Conservation (phyloP, 176 grass and related monocot genomes). For the Secale cereale region DNA sequence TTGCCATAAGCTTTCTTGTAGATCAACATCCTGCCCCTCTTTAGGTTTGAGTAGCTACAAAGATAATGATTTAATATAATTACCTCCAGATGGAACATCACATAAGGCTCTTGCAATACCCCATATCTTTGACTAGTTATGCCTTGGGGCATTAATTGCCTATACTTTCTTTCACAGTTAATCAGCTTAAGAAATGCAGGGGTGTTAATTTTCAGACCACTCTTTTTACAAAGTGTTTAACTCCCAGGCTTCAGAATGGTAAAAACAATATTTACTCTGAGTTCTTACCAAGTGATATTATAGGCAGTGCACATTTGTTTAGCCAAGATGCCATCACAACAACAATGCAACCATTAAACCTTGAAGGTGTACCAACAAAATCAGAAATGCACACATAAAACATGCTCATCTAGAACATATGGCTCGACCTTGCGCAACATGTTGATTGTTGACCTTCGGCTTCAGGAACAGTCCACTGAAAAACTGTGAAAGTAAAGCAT, state of each 20-base stretch:
- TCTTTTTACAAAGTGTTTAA: neutral
- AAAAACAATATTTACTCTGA: neutral
- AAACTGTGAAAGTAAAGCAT: conserved; percentile 32
- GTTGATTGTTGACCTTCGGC: conserved; percentile 92
- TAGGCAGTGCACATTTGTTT: neutral
- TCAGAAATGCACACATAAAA: neutral
- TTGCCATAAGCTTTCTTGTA: conserved; percentile 78
- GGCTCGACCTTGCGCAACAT: conserved; percentile 85
- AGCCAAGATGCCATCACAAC: neutral
- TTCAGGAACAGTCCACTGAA: conserved; percentile 89
- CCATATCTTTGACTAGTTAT: neutral
- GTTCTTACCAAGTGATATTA: neutral
- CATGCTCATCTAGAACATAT: conserved; percentile 89
- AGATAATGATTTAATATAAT: neutral
- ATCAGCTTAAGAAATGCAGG: neutral
- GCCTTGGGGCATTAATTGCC: neutral
- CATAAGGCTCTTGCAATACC: neutral
- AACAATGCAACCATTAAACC: neutral
- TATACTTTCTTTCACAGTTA: neutral
- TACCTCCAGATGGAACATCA: neutral
- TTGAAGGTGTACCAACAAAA: too few species aligned
- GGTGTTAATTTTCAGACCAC: neutral
- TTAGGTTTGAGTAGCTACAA: conserved; percentile 65
- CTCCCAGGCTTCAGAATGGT: neutral
- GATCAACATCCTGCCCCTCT: conserved; percentile 67